These are phyloP conservation scores for Mycena citricolor DNA, from an alignment of 1,284 basidiomycete species.

Conservation along the genomic window DNA sequence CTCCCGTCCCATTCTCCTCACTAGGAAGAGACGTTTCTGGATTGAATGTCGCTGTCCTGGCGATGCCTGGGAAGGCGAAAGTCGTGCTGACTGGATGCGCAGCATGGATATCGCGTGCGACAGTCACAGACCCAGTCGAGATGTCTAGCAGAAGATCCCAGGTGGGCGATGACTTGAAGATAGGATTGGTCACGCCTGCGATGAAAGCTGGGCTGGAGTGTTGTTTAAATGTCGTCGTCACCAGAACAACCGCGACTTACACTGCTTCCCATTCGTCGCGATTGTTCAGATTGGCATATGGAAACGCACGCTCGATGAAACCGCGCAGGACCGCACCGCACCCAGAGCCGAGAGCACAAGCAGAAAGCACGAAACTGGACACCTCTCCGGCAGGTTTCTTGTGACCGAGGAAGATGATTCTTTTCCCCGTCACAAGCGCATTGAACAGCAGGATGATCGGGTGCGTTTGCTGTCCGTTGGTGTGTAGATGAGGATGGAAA, in stretches of 20 bases:
- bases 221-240: neutral
- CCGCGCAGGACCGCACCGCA: slow-evolving; percentile 76
- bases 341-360: slow-evolving; percentile 80
- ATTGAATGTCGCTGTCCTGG: slow-evolving; percentile 47
- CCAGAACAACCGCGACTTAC: slow-evolving; percentile 40
- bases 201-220: slow-evolving; percentile 71
- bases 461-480: slow-evolving; percentile 75
- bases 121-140: slow-evolving; percentile 71
- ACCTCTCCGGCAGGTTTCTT: slow-evolving; percentile 76
- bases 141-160: slow-evolving; percentile 89
- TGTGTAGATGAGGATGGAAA: slow-evolving; percentile 80
- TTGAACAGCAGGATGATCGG: slow-evolving; percentile 87
- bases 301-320: slow-evolving; percentile 79
- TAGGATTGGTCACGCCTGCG: slow-evolving; percentile 87
- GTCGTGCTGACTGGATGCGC: slow-evolving; percentile 44
- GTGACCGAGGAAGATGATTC: slow-evolving; percentile 86
- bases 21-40: slow-evolving; percentile 46
- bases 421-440: slow-evolving; percentile 81
- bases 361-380: slow-evolving; percentile 79
- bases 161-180: slow-evolving; percentile 73
- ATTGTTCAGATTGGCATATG: slow-evolving; percentile 80
- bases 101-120: slow-evolving; percentile 69
- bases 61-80: slow-evolving; percentile 34
- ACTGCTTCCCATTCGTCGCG: slow-evolving; percentile 77
- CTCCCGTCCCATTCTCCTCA: slow-evolving; percentile 48